Evolutionary conservation across 1,139 yeast genomes (phyloP).

Genomic region (Lizanozyma gosingica): DNA sequence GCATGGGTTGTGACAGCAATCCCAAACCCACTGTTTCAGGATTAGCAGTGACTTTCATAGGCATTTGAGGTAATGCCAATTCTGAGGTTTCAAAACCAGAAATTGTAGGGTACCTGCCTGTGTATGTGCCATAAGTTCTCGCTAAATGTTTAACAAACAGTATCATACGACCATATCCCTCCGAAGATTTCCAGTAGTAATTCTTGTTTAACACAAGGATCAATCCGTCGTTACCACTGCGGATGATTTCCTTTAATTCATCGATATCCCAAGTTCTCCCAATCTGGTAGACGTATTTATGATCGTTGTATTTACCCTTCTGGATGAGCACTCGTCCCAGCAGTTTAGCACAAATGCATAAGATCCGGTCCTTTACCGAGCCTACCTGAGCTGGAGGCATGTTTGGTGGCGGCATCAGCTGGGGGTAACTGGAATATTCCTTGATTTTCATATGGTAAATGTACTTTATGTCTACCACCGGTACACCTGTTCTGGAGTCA

Average conservation of each 20-base stretch:
- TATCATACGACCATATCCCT: conserved; percentile 45
- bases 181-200: conserved; percentile 75
- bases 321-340: conserved; percentile 67
- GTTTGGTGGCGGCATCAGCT: conserved; percentile 30
- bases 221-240: conserved; percentile 48
- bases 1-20: neutral
- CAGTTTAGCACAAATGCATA: conserved; percentile 32
- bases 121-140: conserved; percentile 57
- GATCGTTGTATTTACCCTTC: conserved; percentile 75
- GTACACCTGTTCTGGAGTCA: conserved; percentile 18
- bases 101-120: conserved; percentile 48
- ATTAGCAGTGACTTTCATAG: neutral
- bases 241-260: conserved; percentile 52
- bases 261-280: conserved; percentile 91
- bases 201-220: conserved; percentile 60
- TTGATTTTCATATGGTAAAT: conserved; percentile 30
- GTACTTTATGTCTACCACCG: conserved; percentile 25
- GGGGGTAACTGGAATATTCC: conserved; percentile 32
- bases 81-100: neutral
- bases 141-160: conserved; percentile 53
- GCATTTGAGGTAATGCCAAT: neutral
- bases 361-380: conserved; percentile 28
- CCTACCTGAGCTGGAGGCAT: conserved; percentile 24
- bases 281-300: conserved; percentile 66
- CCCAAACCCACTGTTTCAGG: neutral